A percentile compares a stretch with the other conserved stretches of the same genome.
These are phyloP conservation scores for Truncatella angustata DNA, from an alignment of 2,329 filamentous ascomycete genomes.

Conservation along the genomic window DNA sequence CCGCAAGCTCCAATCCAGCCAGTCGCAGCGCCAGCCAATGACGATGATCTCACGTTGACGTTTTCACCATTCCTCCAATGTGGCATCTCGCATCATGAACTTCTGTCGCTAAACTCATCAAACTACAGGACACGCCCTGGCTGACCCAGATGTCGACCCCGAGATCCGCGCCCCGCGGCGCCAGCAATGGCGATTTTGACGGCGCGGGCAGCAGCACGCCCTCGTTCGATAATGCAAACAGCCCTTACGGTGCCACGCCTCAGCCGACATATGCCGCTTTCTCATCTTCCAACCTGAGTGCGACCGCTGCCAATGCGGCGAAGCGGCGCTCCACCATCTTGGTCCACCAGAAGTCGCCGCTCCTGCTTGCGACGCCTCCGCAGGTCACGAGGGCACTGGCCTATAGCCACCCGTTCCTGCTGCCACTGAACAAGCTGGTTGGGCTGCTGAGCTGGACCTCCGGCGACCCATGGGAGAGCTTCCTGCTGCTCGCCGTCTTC, in stretches of 20 bases:
- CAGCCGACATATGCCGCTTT: slow-evolving; percentile 76
- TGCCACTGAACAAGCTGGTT: slow-evolving; percentile 81
- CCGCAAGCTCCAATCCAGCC: background rate
- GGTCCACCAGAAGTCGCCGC: slow-evolving; percentile 93
- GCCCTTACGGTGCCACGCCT: slow-evolving; percentile 49
- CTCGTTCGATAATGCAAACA: slow-evolving; percentile 20
- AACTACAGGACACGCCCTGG: slow-evolving; percentile 46
- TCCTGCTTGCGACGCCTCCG: slow-evolving; percentile 89
- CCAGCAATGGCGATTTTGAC: slow-evolving; percentile 28
- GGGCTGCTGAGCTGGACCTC: slow-evolving; percentile 93
- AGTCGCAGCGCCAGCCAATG: background rate
- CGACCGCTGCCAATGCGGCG: slow-evolving; percentile 59
- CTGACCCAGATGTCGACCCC: slow-evolving; percentile 51
- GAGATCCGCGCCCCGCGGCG: slow-evolving; percentile 36
- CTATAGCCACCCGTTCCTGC: slow-evolving; percentile 91
- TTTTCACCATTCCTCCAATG: background rate
- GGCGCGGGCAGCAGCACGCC: slow-evolving; percentile 27
- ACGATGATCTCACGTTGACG: background rate
- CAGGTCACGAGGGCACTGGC: slow-evolving; percentile 91
- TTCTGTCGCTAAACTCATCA: background rate
- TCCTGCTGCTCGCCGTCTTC: slow-evolving; percentile 79
- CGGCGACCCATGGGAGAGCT: slow-evolving; percentile 94
- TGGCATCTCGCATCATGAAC: background rate
- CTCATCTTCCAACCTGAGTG: slow-evolving; percentile 76
- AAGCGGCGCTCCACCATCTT: slow-evolving; percentile 87